phyloP scores from a whole-genome alignment of 164 flowering plant genomes.

The Stephania cephalantha region DNA sequence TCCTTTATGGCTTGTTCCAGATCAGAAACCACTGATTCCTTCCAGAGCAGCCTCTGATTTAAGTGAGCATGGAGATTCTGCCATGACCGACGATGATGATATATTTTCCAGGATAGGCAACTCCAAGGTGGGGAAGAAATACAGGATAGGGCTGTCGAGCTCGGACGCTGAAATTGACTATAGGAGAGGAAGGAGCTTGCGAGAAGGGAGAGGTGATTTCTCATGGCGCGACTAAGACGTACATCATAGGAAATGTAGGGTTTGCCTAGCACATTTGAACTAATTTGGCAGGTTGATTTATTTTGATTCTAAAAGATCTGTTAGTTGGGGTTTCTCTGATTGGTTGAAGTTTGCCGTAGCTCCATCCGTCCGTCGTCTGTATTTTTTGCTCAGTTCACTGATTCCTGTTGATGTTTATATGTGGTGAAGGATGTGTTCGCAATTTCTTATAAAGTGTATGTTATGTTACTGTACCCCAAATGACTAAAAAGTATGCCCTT shows the following conservation, averaged over 20 bases:
- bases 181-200: constrained; percentile 68
- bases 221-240: constrained; percentile 31
- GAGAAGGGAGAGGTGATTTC: constrained; percentile 45
- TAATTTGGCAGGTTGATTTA: constrained; percentile 22
- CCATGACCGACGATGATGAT: constrained; percentile 43
- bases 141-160: constrained; percentile 50
- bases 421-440: constrained; percentile 15
- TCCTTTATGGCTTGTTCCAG: constrained; percentile 23
- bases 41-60: constrained; percentile 24
- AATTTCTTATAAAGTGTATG: constrained; percentile 9
- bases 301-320: constrained; percentile 13
- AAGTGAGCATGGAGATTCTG: constrained; percentile 23
- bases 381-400: constrained; percentile 12
- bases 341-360: constrained; percentile 27
- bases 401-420: constrained; percentile 22
- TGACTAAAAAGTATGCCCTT: neutral
- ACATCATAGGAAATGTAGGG: neutral
- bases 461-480: neutral
- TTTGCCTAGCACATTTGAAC: constrained; percentile 14
- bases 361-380: constrained; percentile 6
- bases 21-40: constrained; percentile 24
- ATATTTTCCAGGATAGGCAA: constrained; percentile 48
- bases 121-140: constrained; percentile 39
- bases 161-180: constrained; percentile 93
- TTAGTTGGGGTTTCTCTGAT: constrained; percentile 20